Base-by-base conservation (phyloP, 2,329 filamentous ascomycete genomes). In the Chrysoporthe austroafricana region DNA sequence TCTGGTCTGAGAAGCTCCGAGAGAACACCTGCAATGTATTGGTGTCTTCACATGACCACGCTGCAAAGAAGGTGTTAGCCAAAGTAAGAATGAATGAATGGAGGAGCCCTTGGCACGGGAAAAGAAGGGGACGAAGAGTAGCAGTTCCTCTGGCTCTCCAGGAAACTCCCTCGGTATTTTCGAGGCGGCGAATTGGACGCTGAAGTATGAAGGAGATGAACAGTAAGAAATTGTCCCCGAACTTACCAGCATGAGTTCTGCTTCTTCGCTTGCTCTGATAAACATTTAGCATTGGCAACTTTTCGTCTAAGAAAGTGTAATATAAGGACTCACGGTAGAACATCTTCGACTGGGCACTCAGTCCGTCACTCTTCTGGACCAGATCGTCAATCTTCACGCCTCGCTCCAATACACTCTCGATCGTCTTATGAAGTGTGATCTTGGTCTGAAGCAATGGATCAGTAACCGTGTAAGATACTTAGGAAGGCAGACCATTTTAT, bases 381-480 rank as follows among this genome's bases (percentile, higher is more conserved):
- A 99, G 81, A 74, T 91, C 92, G 77, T 98, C 95, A 73, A 99
- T 93, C 86, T 97, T 98, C 88, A 98, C 94, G 54, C 94, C 96
- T 70, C 96, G 88, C 84, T 97, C 91, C 75, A 97, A 80, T 63
- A 85, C 90, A 75, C 88, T 92, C 83, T 97, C 91, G 74, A 97
- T 97, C 57, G 96, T 97, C 87, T 98, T 97, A 83, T 98, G 94
- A 74, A 99, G 85, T 69, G 97, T 91, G 76, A 97, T 94, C 87
- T 97, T 98, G 70, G 95, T 98, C 85, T 97, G 54, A n/a, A 64
- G 50, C 21, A 46, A 14, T 3, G 26, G 44, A 32, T 64, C 18
- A 58, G 52, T 18, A 43, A 16, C 7, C 62, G 4, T 11, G 18
- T 21, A 11, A 43, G n/a, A 18, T 42, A 6, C 7, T 32, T 58